A percentile compares a stretch with the other conserved stretches of the same genome.
These are phyloP conservation scores for Biscogniauxia marginata DNA, from an alignment of 2,329 filamentous ascomycete species.

Conservation along the genomic window DNA sequence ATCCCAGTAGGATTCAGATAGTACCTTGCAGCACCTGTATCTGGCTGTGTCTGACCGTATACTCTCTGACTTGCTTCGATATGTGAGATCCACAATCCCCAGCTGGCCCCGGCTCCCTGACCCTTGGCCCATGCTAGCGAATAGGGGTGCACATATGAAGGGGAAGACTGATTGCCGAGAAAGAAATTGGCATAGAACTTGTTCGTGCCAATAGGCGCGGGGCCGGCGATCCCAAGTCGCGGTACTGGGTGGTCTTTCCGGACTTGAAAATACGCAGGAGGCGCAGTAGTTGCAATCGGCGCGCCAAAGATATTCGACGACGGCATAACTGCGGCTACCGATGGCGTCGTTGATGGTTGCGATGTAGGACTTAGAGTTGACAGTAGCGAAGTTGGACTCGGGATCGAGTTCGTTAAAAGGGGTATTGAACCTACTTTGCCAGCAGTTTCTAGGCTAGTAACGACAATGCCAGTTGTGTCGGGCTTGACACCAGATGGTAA, in stretches of 20 bases:
- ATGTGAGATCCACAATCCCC: constrained; percentile 77
- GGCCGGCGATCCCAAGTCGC: constrained; percentile 48
- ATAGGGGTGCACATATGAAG: constrained; percentile 76
- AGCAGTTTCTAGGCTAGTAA: constrained; percentile 31
- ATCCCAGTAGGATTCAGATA: constrained; percentile 82
- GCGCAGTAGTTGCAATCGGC: constrained; percentile 53
- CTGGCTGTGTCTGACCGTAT: constrained; percentile 57
- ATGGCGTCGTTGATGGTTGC: constrained; percentile 25
- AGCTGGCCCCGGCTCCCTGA: constrained; percentile 61
- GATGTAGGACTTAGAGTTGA: constrained; percentile 13
- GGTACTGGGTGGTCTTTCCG: constrained; percentile 59
- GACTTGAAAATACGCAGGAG: constrained; percentile 46
- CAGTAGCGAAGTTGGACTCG: constrained; percentile 37
- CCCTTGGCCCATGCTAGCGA: constrained; percentile 67
- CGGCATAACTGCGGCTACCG: constrained; percentile 6
- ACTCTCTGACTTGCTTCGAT: constrained; percentile 65
- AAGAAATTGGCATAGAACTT: constrained; percentile 83
- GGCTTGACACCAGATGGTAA: constrained; percentile 26
- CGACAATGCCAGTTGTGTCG: constrained; percentile 34
- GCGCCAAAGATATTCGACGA: constrained; percentile 52
- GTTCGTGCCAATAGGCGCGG: constrained; percentile 65
- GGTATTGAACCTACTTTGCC: constrained; percentile 23
- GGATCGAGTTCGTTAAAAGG: constrained; percentile 35
- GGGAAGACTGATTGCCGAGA: constrained; percentile 66
- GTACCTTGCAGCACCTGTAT: constrained; percentile 62